Evolutionary conservation across 768 basidiomycete species (phyloP), one percentile per base, ranked within the genome.

Genomic region (Tylopilus felleus): DNA sequence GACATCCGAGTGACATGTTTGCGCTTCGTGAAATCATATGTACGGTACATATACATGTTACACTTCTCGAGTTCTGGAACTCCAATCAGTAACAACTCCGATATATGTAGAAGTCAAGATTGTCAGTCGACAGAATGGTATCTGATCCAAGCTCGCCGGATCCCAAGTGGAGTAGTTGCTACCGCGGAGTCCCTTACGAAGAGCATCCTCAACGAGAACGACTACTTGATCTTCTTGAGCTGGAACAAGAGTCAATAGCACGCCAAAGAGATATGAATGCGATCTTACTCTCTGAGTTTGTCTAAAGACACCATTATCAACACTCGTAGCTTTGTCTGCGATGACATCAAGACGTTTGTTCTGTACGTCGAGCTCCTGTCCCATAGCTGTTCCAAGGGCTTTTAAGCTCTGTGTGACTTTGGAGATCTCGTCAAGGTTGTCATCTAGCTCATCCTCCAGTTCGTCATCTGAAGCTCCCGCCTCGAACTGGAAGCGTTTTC

Each of bases 381-480:
- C 88, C 86, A 92, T 93, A 5, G 88, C 84, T 56, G 77, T 78
- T 7, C 88, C 90, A 19, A 95, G 74, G 3, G 84, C 82, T 71
- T 89, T 91, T 56, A 97, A 77, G 43, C 83, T 77, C 73, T 85
- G 89, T 2, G 90, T 83, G 48, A 87, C 81, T 47, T 84, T 85
- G 33, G 81, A 74, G 54, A 96, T 88, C 70, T 96, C 93, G 66
- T 90, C 85, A 23, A 99, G 74, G 69, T 98, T 98, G 59, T 80
- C 83, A 63, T 98, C 96, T 35, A 99, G 64, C 72, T 98, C 94
- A 62, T 98, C 88, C 74, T 99, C 96, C 1, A 96, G 60, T 71
- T 95, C 93, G 61, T 98, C 94, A 64, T 99, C 96, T 7, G 88
- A 91, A 3, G 80, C 91, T 35, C 83, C 88, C 25, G 84, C 84